These are phyloP conservation scores for Spathaspora hagerdaliae DNA, from an alignment of 805 yeast genomes.

Conservation along the genomic window DNA sequence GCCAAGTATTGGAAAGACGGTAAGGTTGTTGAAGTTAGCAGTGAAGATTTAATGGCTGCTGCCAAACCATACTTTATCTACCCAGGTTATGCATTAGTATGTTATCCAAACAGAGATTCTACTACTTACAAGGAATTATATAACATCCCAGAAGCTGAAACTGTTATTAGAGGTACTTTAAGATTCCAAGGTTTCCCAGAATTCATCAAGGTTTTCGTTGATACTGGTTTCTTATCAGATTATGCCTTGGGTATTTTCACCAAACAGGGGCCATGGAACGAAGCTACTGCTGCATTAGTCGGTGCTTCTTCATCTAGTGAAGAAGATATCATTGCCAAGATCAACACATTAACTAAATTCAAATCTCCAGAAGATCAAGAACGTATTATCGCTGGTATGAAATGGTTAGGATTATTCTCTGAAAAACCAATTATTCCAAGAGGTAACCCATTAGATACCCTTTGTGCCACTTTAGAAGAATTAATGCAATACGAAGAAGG, in stretches of 20 bases:
- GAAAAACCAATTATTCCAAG: conserved; percentile 75
- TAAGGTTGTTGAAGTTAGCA: conserved; percentile 68
- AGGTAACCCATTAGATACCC: conserved; percentile 91
- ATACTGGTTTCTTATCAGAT: conserved; percentile 87
- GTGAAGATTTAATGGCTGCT: conserved; percentile 90
- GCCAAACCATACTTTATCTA: conserved; percentile 94
- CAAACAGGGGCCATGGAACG: conserved; percentile 72
- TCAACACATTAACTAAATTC: conserved; percentile 75
- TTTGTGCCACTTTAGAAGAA: conserved; percentile 94
- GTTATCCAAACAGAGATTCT: conserved; percentile 98
- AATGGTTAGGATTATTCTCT: conserved; percentile 92
- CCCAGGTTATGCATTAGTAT: conserved; percentile 92
- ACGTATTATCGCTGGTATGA: conserved; percentile 82
- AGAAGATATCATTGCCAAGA: conserved; percentile 70
- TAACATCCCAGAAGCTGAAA: conserved; percentile 94
- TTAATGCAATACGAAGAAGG: conserved; percentile 94
- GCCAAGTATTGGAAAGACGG: conserved; percentile 91
- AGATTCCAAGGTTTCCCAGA: conserved; percentile 99
- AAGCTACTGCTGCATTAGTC: conserved; percentile 72
- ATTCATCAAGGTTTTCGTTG: conserved; percentile 92
- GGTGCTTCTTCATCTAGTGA: conserved; percentile 70
- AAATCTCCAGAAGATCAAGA: conserved; percentile 77
- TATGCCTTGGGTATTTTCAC: conserved; percentile 58
- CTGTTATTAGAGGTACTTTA: conserved; percentile 94
- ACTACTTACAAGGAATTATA: conserved; percentile 90